Base-by-base conservation (phyloP, 805 yeast genomes). In the Ogataea siamensis region DNA sequence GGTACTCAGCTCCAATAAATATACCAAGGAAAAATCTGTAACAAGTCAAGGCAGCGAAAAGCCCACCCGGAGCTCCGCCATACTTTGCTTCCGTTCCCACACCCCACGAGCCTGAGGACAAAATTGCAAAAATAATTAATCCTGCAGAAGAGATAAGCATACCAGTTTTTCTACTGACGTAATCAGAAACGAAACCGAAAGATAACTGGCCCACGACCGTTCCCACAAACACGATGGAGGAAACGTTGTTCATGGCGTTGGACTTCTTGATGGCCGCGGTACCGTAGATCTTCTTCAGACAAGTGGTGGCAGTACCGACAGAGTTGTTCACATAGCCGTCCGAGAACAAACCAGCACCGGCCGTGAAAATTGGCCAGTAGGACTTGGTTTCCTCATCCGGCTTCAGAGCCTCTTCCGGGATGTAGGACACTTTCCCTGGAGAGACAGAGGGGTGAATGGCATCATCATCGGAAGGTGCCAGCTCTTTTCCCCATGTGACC, bases 1-100 rank as follows among this genome's bases (percentile, higher is more conserved):
- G 96, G 58, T 89, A 89, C 64, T 89, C 98, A 34, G 94, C 89
- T 53, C 98, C 98, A 51, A 91, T 85, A 53, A 89, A 94, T 47
- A 87, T 69, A 64, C 98, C 98, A 35, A 89, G 66, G 63, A 89
- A 81, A 62, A 86, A 86, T 62, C 98, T 75, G 60, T 83, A 87
- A 7, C 81, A 83, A 7, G 95, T 86, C 38, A 89, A 64, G 14
- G 93, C 91, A 11, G 87, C 81, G 45, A 91, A 76, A 68, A 89
- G 73, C 26, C 96, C 96, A 34, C 74, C 68, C 3, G 86, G 74
- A 23, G 78, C 66, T 31, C 81, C 81, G 28, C 60, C 62, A 16
- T 35, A 43, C 13, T 48, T 32, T 25, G 59, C 53, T 37, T 56
- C 28, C 2, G 65, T 60, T 27, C 73, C 75, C 8, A 69, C 77